Evolutionary conservation across 352 stramenopile genomes (phyloP), one percentile per base, ranked within the genome.

Genomic region (Phytophthora citrophthora): DNA sequence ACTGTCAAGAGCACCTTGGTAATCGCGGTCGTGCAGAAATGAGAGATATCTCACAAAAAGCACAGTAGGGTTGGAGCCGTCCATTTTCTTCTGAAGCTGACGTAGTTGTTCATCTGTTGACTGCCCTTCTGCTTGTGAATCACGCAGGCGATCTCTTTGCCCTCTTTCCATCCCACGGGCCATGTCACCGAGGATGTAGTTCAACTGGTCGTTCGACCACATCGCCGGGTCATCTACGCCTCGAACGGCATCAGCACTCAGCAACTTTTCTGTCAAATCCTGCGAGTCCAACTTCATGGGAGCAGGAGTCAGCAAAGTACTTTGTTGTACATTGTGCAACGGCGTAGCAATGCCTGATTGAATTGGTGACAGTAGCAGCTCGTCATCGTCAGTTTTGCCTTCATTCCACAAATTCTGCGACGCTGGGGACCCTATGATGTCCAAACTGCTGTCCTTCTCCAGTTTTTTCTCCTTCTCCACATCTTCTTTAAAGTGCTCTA

Each of bases 41-140:
- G 92, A 88, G 26, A 97, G 64, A 64, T 97, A 98, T 31, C 80
- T 72, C 16, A 93, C 82, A 59, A 96, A 98, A n/a, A 91, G 60
- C 20, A 79, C 81, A 39, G 85, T 84, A 10, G 82, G 69, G 16
- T 83, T 76, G 5, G 70, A 64, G 13, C 52, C 15, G 45, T 77
- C 58, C 38, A 75, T 75, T 38, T 55, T 71, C 4, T 55, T 44
- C n/a, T 40, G 56, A 56, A 78, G 53, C 27, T 55, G 26, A 36
- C 49, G 60, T 40, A 65, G 49, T n/a, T 67, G 57, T 1, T 72
- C 69, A 51, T 69, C 47, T 7, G 44, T 58, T 5, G 43, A 52
- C 10, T 26, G 52, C 36, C n/a, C 13, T 16, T 49, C 50, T 38
- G 36, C 16, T 26, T 38, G 38, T 8, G 11, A 49, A 26, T 11